Percentiles rank a stretch among this genome's conserved stretches.
Conservation (phyloP, 768 basidiomycete species). For the Dentipellis fragilis region DNA sequence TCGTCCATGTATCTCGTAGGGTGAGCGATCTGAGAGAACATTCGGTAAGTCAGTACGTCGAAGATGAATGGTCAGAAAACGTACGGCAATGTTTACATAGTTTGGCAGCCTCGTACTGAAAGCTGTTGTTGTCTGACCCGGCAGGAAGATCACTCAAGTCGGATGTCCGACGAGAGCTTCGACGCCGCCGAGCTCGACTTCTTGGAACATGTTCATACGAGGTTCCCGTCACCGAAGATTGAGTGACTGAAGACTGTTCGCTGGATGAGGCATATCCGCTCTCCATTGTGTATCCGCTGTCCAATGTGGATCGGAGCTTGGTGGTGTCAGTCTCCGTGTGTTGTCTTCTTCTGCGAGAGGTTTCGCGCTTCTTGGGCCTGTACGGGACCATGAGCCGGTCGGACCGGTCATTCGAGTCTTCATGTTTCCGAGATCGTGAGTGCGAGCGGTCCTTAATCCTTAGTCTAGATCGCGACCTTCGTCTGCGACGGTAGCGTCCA, state of each 20-base stretch:
- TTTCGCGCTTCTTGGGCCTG: neutral
- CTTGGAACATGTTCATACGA: conserved; percentile 1
- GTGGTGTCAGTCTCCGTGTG: neutral
- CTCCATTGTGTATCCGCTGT: neutral
- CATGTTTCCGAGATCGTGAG: neutral
- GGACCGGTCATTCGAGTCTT: neutral
- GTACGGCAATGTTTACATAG: conserved; percentile 1
- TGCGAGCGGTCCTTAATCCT: neutral
- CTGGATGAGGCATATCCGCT: conserved; percentile 7
- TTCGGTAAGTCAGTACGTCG: no score
- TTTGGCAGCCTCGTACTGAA: conserved; percentile 2
- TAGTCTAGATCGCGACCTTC: neutral
- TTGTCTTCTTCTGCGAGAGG: neutral
- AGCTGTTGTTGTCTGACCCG: neutral
- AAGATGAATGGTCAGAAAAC: neutral
- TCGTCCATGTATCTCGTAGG: conserved; percentile 11
- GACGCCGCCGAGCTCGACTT: neutral
- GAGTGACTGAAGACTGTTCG: conserved; percentile 9
- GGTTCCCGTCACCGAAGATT: conserved; percentile 3
- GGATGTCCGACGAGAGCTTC: neutral
- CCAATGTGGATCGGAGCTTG: neutral
- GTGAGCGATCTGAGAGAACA: conserved; percentile 5
- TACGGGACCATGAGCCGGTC: neutral
- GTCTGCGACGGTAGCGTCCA: neutral
- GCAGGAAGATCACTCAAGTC: neutral